phyloP scores from a whole-genome alignment of 306 rosid genomes.

The Clitoria ternatea region DNA sequence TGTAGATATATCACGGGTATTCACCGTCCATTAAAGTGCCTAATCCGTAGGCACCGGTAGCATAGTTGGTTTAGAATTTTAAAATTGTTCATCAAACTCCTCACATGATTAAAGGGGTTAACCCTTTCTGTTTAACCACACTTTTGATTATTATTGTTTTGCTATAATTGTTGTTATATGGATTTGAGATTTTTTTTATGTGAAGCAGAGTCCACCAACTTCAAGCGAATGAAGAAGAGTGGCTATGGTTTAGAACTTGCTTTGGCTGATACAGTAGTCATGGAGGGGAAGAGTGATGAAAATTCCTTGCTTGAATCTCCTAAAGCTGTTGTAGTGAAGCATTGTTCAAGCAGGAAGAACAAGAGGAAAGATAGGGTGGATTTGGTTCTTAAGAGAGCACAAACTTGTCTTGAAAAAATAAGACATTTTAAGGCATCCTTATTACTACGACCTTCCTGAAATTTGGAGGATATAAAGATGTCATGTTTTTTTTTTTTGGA shows the following conservation, averaged over 20 bases:
- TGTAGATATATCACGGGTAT: too few species aligned
- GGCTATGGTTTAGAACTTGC: neutral
- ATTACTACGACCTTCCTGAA: constrained; percentile 23
- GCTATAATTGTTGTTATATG: neutral
- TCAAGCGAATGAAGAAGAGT: constrained; percentile 27
- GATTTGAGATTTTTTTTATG: neutral
- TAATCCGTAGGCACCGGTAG: too few species aligned
- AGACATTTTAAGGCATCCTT: constrained; percentile 35
- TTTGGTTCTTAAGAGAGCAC: constrained; percentile 48
- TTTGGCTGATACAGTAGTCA: neutral
- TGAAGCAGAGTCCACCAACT: constrained; percentile 43
- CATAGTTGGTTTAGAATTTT: too few species aligned
- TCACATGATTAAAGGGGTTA: too few species aligned
- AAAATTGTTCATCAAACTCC: too few species aligned
- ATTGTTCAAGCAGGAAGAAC: constrained; percentile 13
- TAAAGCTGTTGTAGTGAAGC: neutral
- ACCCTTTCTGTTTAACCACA: too few species aligned
- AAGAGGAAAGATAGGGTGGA: constrained; percentile 49
- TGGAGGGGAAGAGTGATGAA: constrained; percentile 5
- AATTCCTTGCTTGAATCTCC: constrained; percentile 18
- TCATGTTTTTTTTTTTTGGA: too few species aligned
- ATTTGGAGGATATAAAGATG: neutral
- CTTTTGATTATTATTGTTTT: too few species aligned
- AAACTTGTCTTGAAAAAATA: constrained; percentile 44
- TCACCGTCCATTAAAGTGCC: too few species aligned